phyloP scores from a whole-genome alignment of 352 stramenopile genomes.

The Globisporangium rhizosaccharum region DNA sequence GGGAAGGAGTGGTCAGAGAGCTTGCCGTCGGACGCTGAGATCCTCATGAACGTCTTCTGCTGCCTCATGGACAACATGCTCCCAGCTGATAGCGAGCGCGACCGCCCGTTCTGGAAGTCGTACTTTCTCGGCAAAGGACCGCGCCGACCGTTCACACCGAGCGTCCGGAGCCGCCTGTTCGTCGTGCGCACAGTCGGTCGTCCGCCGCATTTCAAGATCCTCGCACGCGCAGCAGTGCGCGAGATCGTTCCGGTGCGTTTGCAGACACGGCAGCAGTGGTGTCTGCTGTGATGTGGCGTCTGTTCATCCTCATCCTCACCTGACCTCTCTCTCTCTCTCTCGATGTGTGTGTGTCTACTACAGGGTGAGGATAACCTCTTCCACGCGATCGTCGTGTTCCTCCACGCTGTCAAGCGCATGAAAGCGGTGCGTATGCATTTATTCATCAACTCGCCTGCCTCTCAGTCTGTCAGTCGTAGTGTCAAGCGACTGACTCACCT shows the following conservation, averaged over 20 bases:
- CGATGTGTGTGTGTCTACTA: not conserved
- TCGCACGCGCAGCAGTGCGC: constrained; percentile 66
- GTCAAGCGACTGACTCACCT: not conserved
- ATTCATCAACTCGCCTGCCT: not conserved
- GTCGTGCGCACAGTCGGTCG: constrained; percentile 68
- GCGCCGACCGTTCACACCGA: constrained; percentile 64
- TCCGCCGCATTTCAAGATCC: constrained; percentile 82
- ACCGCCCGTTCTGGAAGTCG: constrained; percentile 78
- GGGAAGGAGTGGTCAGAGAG: constrained; percentile 79
- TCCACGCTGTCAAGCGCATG: constrained; percentile 81
- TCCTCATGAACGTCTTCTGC: constrained; percentile 86
- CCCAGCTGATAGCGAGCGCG: constrained; percentile 63
- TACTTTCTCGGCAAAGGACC: constrained; percentile 76
- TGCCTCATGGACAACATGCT: constrained; percentile 87
- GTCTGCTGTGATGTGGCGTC: not conserved
- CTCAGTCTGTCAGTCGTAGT: not conserved
- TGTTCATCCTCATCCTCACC: not conserved
- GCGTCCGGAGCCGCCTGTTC: constrained; percentile 65
- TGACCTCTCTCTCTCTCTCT: not conserved
- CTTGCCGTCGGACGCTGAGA: constrained; percentile 74
- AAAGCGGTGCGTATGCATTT: constrained; percentile 59
- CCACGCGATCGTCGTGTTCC: constrained; percentile 78
- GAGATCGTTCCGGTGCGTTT: constrained; percentile 74
- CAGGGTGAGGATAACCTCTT: constrained; percentile 84
- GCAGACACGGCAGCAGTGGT: not conserved